Conservation (phyloP, 495 filamentous ascomycete species). For the Astrocystis sublimbata region DNA sequence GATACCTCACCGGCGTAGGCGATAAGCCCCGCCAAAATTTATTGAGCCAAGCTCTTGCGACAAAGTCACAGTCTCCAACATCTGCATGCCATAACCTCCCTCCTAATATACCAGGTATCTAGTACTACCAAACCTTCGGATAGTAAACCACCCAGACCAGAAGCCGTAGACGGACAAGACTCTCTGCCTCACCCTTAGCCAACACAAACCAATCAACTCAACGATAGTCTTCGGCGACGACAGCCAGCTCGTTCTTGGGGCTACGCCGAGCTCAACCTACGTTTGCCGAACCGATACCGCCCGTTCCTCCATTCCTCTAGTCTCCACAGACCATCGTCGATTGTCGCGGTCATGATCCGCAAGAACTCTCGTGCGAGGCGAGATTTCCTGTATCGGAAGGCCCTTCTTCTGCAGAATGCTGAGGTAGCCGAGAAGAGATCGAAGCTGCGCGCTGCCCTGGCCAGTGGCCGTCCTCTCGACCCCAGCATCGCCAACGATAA, state of each 20-base stretch:
- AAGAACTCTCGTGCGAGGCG: slow-evolving; percentile 83
- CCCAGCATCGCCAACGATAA: slow-evolving; percentile 88
- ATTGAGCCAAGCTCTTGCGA: too few relatives aligned
- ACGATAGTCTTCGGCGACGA: neutral
- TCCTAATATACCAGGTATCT: too few relatives aligned
- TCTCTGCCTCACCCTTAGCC: neutral
- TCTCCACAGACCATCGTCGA: neutral
- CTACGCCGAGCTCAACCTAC: neutral
- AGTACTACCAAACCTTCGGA: too few relatives aligned
- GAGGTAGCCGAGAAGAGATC: slow-evolving; percentile 89
- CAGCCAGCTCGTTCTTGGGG: neutral
- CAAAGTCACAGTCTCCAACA: too few relatives aligned
- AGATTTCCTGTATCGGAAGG: slow-evolving; percentile 86
- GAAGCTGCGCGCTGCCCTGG: slow-evolving; percentile 81
- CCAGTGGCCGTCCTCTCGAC: slow-evolving; percentile 77
- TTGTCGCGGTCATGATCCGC: slow-evolving; percentile 27
- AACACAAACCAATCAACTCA: neutral
- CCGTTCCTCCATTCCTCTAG: too few relatives aligned
- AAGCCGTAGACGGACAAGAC: neutral
- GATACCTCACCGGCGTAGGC: neutral
- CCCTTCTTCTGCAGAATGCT: slow-evolving; percentile 74
- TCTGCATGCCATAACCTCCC: too few relatives aligned
- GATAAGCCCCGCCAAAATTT: slow-evolving; percentile 24
- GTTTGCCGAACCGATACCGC: neutral
- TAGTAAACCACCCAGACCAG: too few relatives aligned